Conservation (phyloP, 345 rosid genomes). For the Triadica sebifera region DNA sequence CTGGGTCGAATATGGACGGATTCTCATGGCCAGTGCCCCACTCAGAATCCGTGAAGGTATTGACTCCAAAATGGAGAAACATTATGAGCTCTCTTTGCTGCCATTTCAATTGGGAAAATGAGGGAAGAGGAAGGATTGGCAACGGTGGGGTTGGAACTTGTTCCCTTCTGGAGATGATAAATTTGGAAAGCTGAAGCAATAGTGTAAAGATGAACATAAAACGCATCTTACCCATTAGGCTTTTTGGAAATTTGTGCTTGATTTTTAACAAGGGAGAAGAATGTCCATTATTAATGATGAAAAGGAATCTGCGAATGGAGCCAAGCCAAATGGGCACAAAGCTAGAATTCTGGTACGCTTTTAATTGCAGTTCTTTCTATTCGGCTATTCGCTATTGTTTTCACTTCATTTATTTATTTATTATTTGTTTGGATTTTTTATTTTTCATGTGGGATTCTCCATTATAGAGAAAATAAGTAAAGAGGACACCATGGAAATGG, state of each 20-base stretch:
- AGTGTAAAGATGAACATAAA: background rate
- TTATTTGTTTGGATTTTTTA: too few species aligned
- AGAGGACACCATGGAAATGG: too few species aligned
- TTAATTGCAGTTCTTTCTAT: too few species aligned
- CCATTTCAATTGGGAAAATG: conserved; percentile 68
- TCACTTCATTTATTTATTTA: too few species aligned
- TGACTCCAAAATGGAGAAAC: conserved; percentile 79
- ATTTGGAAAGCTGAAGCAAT: conserved; percentile 13
- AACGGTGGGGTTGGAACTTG: conserved; percentile 55
- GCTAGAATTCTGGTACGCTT: too few species aligned
- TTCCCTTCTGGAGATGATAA: conserved; percentile 20
- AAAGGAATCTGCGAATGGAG: too few species aligned
- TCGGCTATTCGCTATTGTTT: too few species aligned
- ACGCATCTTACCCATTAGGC: background rate
- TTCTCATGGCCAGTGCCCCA: conserved; percentile 71
- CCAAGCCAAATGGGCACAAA: too few species aligned
- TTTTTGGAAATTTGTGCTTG: too few species aligned
- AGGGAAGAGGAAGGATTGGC: conserved; percentile 60
- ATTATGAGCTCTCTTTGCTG: conserved; percentile 69
- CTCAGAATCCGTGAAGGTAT: conserved; percentile 73
- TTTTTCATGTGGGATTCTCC: too few species aligned
- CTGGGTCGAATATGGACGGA: conserved; percentile 54
- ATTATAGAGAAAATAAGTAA: too few species aligned
- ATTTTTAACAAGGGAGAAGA: background rate
- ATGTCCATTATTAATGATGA: too few species aligned